Percentiles rank a stretch among this genome's conserved stretches.
These are phyloP conservation scores for Aspergillus cavernicola DNA, from an alignment of 495 filamentous ascomycete genomes.

Conservation along the genomic window DNA sequence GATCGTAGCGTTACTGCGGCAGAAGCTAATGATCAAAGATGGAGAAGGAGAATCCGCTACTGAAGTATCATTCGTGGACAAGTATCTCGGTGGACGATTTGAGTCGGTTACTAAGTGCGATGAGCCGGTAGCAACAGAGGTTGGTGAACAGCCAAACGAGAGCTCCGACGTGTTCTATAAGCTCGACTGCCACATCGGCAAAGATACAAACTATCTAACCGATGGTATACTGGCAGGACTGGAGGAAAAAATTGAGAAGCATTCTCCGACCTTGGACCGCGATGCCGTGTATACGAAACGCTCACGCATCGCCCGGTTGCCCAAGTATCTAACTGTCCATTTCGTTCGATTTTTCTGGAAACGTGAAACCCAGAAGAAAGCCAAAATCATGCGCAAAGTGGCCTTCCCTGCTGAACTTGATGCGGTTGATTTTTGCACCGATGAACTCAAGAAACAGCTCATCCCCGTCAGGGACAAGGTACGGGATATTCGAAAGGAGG, in stretches of 20 bases:
- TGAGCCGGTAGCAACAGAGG: conserved; percentile 71
- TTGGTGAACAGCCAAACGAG: conserved; percentile 63
- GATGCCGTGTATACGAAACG: conserved; percentile 84
- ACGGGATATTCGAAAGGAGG: conserved; percentile 90
- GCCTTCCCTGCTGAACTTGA: conserved; percentile 92
- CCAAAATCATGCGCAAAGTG: conserved; percentile 99
- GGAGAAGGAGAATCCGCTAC: conserved; percentile 39
- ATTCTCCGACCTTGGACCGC: conserved; percentile 69
- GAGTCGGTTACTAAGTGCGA: conserved; percentile 75
- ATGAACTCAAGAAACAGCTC: conserved; percentile 75
- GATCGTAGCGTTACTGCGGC: conserved; percentile 79
- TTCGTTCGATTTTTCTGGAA: conserved; percentile 99
- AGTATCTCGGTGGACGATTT: conserved; percentile 81
- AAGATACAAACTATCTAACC: conserved; percentile 78
- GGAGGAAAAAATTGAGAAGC: conserved; percentile 87
- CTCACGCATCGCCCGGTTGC: conserved; percentile 81
- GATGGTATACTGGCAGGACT: conserved; percentile 82
- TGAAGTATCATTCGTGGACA: conserved; percentile 76
- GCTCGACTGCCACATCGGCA: conserved; percentile 89
- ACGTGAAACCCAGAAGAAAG: conserved; percentile 88
- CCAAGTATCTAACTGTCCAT: conserved; percentile 94
- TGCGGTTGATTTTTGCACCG: conserved; percentile 91
- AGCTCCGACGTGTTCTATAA: conserved; percentile 80
- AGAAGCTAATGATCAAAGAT: conserved; percentile 68
- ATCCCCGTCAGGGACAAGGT: conserved; percentile 93